Percentiles rank a stretch among this genome's conserved stretches.
Evolutionary conservation across 257 asterid species (phyloP).

Genomic region (Handroanthus guayacan): DNA sequence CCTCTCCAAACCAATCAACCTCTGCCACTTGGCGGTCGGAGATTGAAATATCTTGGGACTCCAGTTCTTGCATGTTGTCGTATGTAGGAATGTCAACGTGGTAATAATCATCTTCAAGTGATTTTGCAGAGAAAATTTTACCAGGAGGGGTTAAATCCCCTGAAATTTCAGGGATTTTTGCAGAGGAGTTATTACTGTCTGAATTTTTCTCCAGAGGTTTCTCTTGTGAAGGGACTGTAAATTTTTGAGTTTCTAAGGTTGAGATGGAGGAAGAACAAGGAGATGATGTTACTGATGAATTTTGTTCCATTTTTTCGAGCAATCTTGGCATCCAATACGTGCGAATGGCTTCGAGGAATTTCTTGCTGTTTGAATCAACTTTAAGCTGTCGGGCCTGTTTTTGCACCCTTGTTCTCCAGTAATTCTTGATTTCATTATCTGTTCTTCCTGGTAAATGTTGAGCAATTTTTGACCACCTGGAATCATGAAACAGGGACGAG

Average conservation of each 20-base stretch:
- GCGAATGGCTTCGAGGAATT: constrained; percentile 66
- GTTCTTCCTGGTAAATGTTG: constrained; percentile 83
- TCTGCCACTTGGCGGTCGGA: constrained; percentile 53
- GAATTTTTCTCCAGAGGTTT: constrained; percentile 21
- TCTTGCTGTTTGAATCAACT: constrained; percentile 72
- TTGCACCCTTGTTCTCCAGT: constrained; percentile 89
- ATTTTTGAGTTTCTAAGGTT: constrained; percentile 44
- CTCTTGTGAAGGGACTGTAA: constrained; percentile 26
- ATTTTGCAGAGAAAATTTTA: not conserved
- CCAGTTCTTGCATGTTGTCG: constrained; percentile 45
- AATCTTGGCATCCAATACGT: constrained; percentile 74
- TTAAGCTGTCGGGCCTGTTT: constrained; percentile 84
- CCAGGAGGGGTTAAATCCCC: constrained; percentile 21
- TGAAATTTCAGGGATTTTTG: constrained; percentile 28
- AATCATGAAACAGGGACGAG: constrained; percentile 24
- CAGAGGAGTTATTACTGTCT: constrained; percentile 14
- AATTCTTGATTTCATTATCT: constrained; percentile 88
- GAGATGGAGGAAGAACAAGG: constrained; percentile 46
- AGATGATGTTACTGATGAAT: constrained; percentile 42
- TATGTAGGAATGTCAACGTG: constrained; percentile 47
- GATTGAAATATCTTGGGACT: constrained; percentile 35
- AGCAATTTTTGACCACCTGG: constrained; percentile 89
- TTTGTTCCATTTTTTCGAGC: constrained; percentile 64
- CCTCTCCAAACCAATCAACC: constrained; percentile 59
- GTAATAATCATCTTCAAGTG: constrained; percentile 40